phyloP scores from a whole-genome alignment of 208 protist genomes.

The Acanthamoeba lenticulata region DNA sequence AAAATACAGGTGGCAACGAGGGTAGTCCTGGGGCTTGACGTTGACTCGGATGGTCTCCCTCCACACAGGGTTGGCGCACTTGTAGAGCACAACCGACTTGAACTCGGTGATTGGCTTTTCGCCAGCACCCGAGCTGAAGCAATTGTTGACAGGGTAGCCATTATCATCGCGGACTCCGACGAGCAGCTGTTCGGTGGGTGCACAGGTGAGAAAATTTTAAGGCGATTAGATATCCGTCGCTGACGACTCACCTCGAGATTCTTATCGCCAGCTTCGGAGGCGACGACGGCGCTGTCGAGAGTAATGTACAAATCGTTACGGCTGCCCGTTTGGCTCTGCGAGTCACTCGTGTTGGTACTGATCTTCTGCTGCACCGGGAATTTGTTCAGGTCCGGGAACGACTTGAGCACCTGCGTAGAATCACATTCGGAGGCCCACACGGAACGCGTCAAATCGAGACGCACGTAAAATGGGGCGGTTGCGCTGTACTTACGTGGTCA shows the following conservation, averaged over 20 bases:
- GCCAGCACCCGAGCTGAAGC: constrained; percentile 22
- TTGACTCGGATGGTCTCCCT: constrained; percentile 39
- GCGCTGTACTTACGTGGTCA: constrained; percentile 65
- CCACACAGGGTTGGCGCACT: constrained; percentile 14
- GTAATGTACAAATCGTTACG: constrained; percentile 62
- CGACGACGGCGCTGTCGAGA: constrained; percentile 46
- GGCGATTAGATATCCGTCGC: neutral
- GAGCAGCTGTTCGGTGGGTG: neutral
- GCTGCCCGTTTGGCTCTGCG: neutral
- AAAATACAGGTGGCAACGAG: constrained; percentile 54
- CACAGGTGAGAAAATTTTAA: neutral
- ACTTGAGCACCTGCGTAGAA: constrained; percentile 9
- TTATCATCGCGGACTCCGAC: constrained; percentile 58
- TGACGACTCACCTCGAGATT: constrained; percentile 34
- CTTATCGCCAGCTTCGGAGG: constrained; percentile 44
- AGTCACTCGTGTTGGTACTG: neutral
- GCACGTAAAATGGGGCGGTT: too few species aligned
- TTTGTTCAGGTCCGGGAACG: neutral
- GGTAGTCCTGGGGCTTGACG: constrained; percentile 29
- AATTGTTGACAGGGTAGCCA: constrained; percentile 36
- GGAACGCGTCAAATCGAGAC: too few species aligned
- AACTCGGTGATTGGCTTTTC: constrained; percentile 29
- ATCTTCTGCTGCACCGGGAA: constrained; percentile 64
- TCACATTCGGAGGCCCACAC: neutral
- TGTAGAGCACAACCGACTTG: constrained; percentile 59